Percentiles rank a stretch among this genome's conserved stretches.
Evolutionary conservation across 441 rosid genomes (phyloP).

Genomic region (Aleurites moluccanus): DNA sequence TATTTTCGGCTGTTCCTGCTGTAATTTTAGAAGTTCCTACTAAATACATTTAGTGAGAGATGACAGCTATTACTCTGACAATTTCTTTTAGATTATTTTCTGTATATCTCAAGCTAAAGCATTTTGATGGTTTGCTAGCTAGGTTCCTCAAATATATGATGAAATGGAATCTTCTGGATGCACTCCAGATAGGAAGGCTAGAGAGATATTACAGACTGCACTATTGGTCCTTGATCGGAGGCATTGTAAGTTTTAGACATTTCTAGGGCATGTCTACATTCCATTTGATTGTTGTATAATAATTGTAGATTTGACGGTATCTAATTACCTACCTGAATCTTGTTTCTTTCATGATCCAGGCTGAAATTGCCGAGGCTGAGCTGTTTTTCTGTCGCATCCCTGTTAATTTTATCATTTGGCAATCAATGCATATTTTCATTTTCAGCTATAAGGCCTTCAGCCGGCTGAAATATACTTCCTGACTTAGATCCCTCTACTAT

Average conservation of each 20-base stretch:
- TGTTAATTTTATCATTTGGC: neutral
- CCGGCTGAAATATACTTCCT: neutral
- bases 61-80: neutral
- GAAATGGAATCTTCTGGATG: slow-evolving; percentile 72
- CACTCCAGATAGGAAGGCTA: slow-evolving; percentile 66
- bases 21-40: neutral
- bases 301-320: neutral
- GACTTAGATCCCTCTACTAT: neutral
- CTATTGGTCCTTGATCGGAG: slow-evolving; percentile 44
- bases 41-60: neutral
- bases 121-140: slow-evolving; percentile 16
- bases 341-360: neutral
- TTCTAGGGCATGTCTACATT: neutral
- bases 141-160: slow-evolving; percentile 61
- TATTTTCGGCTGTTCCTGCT: neutral
- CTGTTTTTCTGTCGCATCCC: neutral
- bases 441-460: neutral
- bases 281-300: neutral
- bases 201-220: slow-evolving; percentile 52
- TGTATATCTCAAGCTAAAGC: slow-evolving; percentile 1
- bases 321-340: neutral
- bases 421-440: neutral
- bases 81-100: neutral
- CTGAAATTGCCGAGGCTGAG: neutral
- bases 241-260: slow-evolving; percentile 30